phyloP scores from a whole-genome alignment of 108 stramenopile genomes.

The Skeletonema menzelii region DNA sequence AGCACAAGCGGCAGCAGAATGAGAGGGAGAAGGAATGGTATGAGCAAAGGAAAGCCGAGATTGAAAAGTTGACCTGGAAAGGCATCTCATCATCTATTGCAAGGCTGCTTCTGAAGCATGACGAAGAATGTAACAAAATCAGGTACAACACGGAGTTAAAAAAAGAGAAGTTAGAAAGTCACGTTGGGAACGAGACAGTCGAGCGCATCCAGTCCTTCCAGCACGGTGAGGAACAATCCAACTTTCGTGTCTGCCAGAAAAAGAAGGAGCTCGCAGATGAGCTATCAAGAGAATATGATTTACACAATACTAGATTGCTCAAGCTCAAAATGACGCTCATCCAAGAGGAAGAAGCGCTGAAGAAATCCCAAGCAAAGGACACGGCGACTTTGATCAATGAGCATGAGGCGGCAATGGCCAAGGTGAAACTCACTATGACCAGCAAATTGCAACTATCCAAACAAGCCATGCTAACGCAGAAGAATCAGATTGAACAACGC shows the following conservation, averaged over 20 bases:
- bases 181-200: constrained; percentile 30
- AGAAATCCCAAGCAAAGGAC: constrained; percentile 19
- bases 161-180: constrained; percentile 43
- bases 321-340: constrained; percentile 26
- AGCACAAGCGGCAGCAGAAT: constrained; percentile 6
- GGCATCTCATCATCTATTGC: constrained; percentile 31
- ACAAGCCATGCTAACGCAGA: constrained; percentile 2
- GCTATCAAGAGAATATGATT: constrained; percentile 6
- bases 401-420: constrained; percentile 19
- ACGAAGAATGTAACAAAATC: constrained; percentile 32
- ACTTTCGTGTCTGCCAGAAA: constrained; percentile 8
- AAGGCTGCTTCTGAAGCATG: constrained; percentile 30
- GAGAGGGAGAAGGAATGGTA: constrained; percentile 39
- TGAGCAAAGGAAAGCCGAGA: constrained; percentile 18
- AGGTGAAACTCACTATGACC: background rate
- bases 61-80: constrained; percentile 28
- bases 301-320: constrained; percentile 14
- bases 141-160: constrained; percentile 19
- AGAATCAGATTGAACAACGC: constrained; percentile 3
- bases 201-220: constrained; percentile 26
- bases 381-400: constrained; percentile 13
- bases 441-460: constrained; percentile 13
- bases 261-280: constrained; percentile 27
- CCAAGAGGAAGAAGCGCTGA: constrained; percentile 30
- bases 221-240: constrained; percentile 22